Percentiles rank a stretch among this genome's conserved stretches.
These are phyloP conservation scores for Arabis alpina DNA, from an alignment of 345 rosid species.

Conservation along the genomic window DNA sequence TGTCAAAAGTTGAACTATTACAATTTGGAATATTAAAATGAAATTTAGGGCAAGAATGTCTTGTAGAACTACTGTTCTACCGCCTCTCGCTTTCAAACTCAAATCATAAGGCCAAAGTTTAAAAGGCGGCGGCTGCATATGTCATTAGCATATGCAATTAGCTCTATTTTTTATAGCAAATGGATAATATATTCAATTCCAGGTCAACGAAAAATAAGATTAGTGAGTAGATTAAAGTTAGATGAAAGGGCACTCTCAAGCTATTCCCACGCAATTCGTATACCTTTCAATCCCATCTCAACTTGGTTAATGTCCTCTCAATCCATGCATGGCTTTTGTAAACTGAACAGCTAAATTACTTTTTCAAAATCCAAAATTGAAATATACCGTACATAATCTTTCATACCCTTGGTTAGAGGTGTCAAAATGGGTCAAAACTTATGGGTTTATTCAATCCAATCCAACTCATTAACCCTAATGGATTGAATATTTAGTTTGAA, in stretches of 20 bases:
- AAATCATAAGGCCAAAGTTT: slow-evolving; percentile 43
- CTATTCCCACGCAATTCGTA: slow-evolving; percentile 7
- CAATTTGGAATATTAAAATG: slow-evolving; percentile 23
- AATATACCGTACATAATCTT: too few species aligned
- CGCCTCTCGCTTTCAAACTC: slow-evolving; percentile 36
- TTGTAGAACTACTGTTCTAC: slow-evolving; percentile 29
- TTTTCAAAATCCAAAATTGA: not conserved
- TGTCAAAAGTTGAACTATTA: not conserved
- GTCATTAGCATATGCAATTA: slow-evolving; percentile 32
- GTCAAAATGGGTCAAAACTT: too few species aligned
- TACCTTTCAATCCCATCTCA: slow-evolving; percentile 20
- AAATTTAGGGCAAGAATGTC: slow-evolving; percentile 25
- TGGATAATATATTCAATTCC: slow-evolving; percentile 25
- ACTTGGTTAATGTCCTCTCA: not conserved
- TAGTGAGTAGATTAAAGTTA: slow-evolving; percentile 43
- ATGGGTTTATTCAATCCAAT: too few species aligned
- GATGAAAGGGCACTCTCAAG: slow-evolving; percentile 47
- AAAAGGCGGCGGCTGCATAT: slow-evolving; percentile 45
- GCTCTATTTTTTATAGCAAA: slow-evolving; percentile 20
- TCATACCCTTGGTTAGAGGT: too few species aligned
- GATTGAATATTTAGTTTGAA: too few species aligned
- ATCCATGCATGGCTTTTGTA: not conserved
- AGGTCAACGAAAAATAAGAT: slow-evolving; percentile 28
- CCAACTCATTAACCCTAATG: too few species aligned
- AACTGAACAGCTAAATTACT: not conserved